Percentiles rank a stretch among this genome's conserved stretches.
phyloP scores from a whole-genome alignment of 169 alveolate species.

The Prorocentrum cordatum region DNA sequence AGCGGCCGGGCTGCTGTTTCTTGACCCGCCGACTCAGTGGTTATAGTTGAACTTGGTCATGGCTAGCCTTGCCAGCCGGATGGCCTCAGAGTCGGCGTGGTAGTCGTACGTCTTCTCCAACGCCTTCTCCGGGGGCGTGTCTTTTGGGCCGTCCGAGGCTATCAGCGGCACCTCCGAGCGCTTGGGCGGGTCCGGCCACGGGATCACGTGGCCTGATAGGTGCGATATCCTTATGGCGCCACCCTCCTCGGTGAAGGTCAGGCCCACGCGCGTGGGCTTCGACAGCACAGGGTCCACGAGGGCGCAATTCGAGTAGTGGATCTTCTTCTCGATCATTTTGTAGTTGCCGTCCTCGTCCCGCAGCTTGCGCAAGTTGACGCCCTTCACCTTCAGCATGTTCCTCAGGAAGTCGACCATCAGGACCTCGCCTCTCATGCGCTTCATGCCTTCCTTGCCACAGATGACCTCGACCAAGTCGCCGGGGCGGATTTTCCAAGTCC shows the following conservation, averaged over 20 bases:
- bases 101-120: conserved; percentile 30
- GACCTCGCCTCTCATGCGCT: neutral
- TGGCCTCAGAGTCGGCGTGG: conserved; percentile 19
- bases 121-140: conserved; percentile 36
- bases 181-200: conserved; percentile 55
- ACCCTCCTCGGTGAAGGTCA: conserved; percentile 46
- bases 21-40: neutral
- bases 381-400: conserved; percentile 49
- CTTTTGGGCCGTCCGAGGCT: conserved; percentile 29
- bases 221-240: conserved; percentile 33
- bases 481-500: conserved; percentile 43
- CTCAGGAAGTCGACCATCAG: conserved; percentile 19
- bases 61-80: conserved; percentile 37
- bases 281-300: conserved; percentile 20
- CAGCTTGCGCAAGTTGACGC: conserved; percentile 34
- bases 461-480: neutral
- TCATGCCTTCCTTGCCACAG: conserved; percentile 6
- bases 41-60: conserved; percentile 37
- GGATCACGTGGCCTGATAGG: conserved; percentile 23
- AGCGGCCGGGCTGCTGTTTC: too few species aligned
- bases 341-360: neutral
- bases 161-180: neutral
- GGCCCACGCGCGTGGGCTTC: conserved; percentile 12
- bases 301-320: conserved; percentile 31
- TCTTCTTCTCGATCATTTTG: conserved; percentile 38